These are phyloP conservation scores for Westerdykella ornata DNA, from an alignment of 2,329 filamentous ascomycete species.

Conservation along the genomic window DNA sequence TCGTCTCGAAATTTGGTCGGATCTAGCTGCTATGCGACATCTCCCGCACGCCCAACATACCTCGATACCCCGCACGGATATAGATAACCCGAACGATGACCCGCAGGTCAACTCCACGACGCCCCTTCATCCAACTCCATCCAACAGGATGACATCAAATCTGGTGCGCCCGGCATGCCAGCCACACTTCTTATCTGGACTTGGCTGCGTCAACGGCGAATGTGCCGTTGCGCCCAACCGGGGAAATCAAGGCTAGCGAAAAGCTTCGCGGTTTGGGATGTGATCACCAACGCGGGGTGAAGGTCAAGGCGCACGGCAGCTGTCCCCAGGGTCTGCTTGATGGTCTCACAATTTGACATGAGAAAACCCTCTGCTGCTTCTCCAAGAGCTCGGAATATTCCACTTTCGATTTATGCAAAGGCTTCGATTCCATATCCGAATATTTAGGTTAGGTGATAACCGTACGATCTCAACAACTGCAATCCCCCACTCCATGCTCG, in stretches of 20 bases:
- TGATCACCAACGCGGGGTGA: constrained; percentile 13
- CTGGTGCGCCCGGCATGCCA: constrained; percentile 17
- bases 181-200: constrained; percentile 13
- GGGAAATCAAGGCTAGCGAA: not conserved
- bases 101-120: too few relatives aligned
- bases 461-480: constrained; percentile 1
- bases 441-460: too few relatives aligned
- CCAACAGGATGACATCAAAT: too few relatives aligned
- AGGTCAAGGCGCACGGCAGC: constrained; percentile 18
- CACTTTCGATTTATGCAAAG: constrained; percentile 8
- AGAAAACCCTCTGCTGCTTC: constrained; percentile 17
- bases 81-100: too few relatives aligned
- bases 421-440: not conserved
- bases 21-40: too few relatives aligned
- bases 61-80: too few relatives aligned
- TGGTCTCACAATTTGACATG: constrained; percentile 8
- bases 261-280: too few relatives aligned
- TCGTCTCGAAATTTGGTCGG: too few relatives aligned
- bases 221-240: constrained; percentile 16
- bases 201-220: constrained; percentile 24
- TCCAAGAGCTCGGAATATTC: constrained; percentile 12
- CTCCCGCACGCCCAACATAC: too few relatives aligned
- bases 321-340: constrained; percentile 20
- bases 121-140: too few relatives aligned
- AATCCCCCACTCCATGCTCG: constrained; percentile 5